These are phyloP conservation scores for Penicillium sp. DNA, from an alignment of 2,329 filamentous ascomycete genomes.

Conservation along the genomic window DNA sequence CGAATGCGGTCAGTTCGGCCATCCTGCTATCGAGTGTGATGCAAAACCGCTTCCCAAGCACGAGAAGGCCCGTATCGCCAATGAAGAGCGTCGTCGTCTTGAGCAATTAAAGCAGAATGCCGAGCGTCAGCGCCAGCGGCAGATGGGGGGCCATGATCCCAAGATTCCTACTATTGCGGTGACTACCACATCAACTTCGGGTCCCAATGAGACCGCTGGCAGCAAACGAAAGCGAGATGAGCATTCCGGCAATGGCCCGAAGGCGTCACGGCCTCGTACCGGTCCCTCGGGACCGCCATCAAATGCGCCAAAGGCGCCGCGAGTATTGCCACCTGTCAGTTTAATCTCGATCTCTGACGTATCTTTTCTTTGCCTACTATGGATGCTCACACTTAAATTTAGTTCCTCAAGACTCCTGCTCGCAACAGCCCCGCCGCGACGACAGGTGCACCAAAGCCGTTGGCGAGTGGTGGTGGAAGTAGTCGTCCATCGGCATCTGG, in stretches of 20 bases:
- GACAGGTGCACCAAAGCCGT: conserved; percentile 26
- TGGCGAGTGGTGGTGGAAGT: conserved; percentile 12
- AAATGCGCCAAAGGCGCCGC: conserved; percentile 32
- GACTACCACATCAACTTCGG: conserved; percentile 26
- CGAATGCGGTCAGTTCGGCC: conserved; percentile 51
- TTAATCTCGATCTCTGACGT: not conserved
- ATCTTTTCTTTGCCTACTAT: conserved; percentile 18
- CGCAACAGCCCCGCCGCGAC: conserved; percentile 40
- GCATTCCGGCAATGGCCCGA: conserved; percentile 29
- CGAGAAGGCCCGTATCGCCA: conserved; percentile 41
- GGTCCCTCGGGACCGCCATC: conserved; percentile 28
- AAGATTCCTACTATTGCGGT: conserved; percentile 48
- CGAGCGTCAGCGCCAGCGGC: conserved; percentile 46
- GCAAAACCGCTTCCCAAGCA: conserved; percentile 40
- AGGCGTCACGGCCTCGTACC: conserved; percentile 35
- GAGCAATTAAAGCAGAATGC: conserved; percentile 38
- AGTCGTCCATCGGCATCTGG: conserved; percentile 20
- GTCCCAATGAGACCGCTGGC: conserved; percentile 19
- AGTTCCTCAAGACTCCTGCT: conserved; percentile 48
- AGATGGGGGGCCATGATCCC: conserved; percentile 51
- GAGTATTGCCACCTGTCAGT: conserved; percentile 24
- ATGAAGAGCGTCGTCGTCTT: conserved; percentile 44
- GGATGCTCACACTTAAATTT: conserved; percentile 27
- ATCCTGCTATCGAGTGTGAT: conserved; percentile 42
- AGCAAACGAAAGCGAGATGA: conserved; percentile 42